Base-by-base conservation (phyloP, 192 early-diverging fungal species). In the Gaertneriomyces semiglobifer region DNA sequence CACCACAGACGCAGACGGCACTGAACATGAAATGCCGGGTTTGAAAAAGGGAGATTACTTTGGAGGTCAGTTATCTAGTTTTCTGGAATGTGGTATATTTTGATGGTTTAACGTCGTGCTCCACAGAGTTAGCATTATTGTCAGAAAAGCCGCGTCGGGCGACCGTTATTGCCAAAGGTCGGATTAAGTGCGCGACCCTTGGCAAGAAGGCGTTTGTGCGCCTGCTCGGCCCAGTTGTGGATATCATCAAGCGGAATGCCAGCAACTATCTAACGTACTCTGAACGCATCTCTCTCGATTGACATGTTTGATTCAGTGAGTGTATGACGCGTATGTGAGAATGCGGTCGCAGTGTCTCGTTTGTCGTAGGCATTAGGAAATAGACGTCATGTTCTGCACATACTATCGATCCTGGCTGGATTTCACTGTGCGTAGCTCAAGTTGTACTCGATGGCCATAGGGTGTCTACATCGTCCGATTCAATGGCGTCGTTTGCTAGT, bases 141-240 rank as follows among this genome's bases (percentile, higher is more conserved):
- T 94, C 91, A 56, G 88, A 99, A 74, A 89, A 92, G 68, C 94
- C 95, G 41, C 83, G 96, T 65, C 89, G 87, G 63, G 96, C 93
- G 5, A 95, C 92, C 45, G 91, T 99, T 16, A 71, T 79, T 14
- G 91, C 96, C 7, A 83, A 87, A 56, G 93, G 94, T 40, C 83
- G 86, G 53, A 81, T 96, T 67, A 99, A 98, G 88, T 93, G 92
- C 75, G 96, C 96, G 6, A 92, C 91, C 11, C 80, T 99, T 56
- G 93, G 92, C 60, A 95, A 95, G 73, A 91, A 93, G 73, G 92
- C 95, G 5, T 99, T 99, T 77, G 90, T 91, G 51, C 87, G 96
- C 11, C 79, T 99, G 53, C 81, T 99, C 5, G 97, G 97, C 6
- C 94, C 97, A 12, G 89, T 94, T 53, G 88, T 93, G 51, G 94